Evolutionary conservation across 2,329 filamentous ascomycete genomes (phyloP).

Genomic region (Hymenotorrendiella dingleyae): DNA sequence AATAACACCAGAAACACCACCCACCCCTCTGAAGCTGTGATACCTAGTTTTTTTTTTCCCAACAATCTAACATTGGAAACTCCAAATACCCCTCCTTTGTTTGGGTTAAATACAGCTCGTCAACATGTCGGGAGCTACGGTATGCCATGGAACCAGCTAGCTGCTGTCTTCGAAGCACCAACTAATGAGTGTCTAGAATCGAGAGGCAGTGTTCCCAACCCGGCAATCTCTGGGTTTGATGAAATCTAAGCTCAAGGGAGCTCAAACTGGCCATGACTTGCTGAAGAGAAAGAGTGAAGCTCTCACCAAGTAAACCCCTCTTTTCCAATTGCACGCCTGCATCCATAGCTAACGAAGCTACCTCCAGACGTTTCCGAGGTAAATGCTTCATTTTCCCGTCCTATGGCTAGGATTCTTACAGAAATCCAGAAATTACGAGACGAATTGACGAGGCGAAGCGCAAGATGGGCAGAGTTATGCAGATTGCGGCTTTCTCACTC

Average conservation of each 20-base stretch:
- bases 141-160: slow-evolving; percentile 28
- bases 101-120: not conserved
- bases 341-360: slow-evolving; percentile 22
- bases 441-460: slow-evolving; percentile 98
- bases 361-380: slow-evolving; percentile 79
- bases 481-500: slow-evolving; percentile 94
- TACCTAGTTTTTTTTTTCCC: too few species aligned
- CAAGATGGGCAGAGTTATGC: slow-evolving; percentile 99
- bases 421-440: slow-evolving; percentile 75
- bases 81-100: too few species aligned
- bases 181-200: slow-evolving; percentile 54
- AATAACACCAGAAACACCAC: too few species aligned
- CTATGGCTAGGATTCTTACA: not conserved
- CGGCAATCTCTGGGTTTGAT: slow-evolving; percentile 94
- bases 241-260: slow-evolving; percentile 96
- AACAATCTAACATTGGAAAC: too few species aligned
- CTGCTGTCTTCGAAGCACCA: slow-evolving; percentile 8
- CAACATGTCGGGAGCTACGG: slow-evolving; percentile 49
- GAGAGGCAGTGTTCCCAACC: slow-evolving; percentile 95
- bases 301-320: slow-evolving; percentile 72
- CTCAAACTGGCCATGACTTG: slow-evolving; percentile 85
- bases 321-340: not conserved
- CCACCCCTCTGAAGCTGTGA: too few species aligned
- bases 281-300: slow-evolving; percentile 98
- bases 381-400: slow-evolving; percentile 25